A percentile compares a stretch with the other conserved stretches of the same genome.
Conservation (phyloP, 306 rosid species). For the Prunus persica region DNA sequence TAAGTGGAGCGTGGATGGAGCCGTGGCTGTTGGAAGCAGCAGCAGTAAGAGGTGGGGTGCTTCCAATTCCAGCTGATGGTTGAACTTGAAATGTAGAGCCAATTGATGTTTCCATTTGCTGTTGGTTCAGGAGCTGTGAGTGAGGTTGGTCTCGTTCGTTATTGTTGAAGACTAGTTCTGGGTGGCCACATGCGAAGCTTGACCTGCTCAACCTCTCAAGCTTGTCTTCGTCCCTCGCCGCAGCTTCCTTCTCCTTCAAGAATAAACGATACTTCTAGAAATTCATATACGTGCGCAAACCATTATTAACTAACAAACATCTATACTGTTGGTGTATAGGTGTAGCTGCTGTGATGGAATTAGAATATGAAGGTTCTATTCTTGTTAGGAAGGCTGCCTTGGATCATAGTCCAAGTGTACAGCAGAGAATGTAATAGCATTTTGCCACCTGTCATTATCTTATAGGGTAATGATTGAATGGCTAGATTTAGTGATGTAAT, state of each 20-base stretch:
- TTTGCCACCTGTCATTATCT: too few relatives aligned
- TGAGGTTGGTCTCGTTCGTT: constrained; percentile 4
- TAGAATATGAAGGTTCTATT: too few relatives aligned
- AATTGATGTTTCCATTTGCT: background rate
- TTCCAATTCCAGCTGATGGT: background rate
- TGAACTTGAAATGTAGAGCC: background rate
- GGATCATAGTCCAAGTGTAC: too few relatives aligned
- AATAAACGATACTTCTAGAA: constrained; percentile 60
- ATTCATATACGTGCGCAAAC: background rate
- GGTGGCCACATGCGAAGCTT: constrained; percentile 41
- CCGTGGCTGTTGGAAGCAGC: background rate
- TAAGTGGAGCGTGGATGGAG: background rate
- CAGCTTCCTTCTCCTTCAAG: background rate
- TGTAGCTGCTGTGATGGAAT: too few relatives aligned
- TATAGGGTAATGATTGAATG: too few relatives aligned
- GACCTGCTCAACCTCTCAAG: constrained; percentile 30
- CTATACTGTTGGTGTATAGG: too few relatives aligned
- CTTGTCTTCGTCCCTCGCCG: background rate
- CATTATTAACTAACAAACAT: background rate
- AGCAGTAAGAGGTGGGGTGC: background rate
- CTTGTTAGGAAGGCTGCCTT: too few relatives aligned
- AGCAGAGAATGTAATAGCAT: too few relatives aligned
- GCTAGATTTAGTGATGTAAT: too few relatives aligned
- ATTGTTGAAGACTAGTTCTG: background rate
- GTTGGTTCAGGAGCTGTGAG: background rate